Conservation (phyloP, 306 rosid species). For the Lablab purpureus region DNA sequence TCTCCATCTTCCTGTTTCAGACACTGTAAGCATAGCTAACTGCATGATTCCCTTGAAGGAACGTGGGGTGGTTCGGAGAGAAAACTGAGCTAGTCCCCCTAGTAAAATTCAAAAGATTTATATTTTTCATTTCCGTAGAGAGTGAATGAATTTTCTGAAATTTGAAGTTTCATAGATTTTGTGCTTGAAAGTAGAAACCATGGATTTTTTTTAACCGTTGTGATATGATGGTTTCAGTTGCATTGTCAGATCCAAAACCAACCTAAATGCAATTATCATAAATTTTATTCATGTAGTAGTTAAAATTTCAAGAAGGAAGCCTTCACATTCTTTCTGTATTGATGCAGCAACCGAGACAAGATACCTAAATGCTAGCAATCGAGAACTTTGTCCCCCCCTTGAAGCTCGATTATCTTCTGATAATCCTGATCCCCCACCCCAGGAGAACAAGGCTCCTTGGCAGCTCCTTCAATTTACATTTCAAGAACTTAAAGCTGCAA, state of each 20-base stretch:
- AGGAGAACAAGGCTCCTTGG: conserved; percentile 65
- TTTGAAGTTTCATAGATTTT: neutral
- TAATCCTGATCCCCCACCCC: conserved; percentile 63
- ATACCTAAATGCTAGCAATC: conserved; percentile 90
- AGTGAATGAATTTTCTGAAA: neutral
- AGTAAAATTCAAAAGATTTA: conserved; percentile 14
- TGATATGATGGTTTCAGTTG: conserved; percentile 5
- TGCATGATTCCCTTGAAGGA: conserved; percentile 43
- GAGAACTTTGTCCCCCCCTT: conserved; percentile 77
- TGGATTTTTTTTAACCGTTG: neutral
- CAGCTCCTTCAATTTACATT: conserved; percentile 82
- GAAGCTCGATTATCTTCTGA: conserved; percentile 81
- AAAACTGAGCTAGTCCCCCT: conserved; percentile 31
- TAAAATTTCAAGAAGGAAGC: conserved; percentile 36
- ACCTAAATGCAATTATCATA: conserved; percentile 26
- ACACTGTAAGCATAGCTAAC: conserved; percentile 21
- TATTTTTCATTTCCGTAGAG: conserved; percentile 22
- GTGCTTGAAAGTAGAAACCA: conserved; percentile 19
- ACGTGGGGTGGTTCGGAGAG: neutral
- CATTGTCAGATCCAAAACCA: conserved; percentile 45
- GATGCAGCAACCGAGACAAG: conserved; percentile 91
- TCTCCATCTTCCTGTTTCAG: conserved; percentile 15
- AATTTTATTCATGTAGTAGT: conserved; percentile 29
- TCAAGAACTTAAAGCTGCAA: conserved; percentile 92
- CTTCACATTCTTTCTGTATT: conserved; percentile 41